phyloP scores from a whole-genome alignment of 2,329 filamentous ascomycete genomes.

The Hypomyces perniciosus region DNA sequence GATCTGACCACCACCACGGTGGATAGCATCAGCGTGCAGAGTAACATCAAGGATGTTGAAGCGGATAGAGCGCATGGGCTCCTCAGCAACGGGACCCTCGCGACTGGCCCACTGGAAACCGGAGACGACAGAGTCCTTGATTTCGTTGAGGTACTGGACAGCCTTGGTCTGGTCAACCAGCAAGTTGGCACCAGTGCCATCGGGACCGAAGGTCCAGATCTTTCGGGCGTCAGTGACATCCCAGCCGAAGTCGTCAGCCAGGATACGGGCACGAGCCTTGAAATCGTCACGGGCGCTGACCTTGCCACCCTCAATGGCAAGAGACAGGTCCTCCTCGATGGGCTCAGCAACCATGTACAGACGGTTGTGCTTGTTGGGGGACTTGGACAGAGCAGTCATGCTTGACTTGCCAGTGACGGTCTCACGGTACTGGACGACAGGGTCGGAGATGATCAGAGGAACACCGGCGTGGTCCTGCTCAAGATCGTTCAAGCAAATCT shows the following conservation, averaged over 20 bases:
- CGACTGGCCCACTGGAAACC: constrained; percentile 99
- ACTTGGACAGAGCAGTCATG: constrained; percentile 98
- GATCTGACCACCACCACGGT: constrained; percentile 98
- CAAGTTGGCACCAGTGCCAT: constrained; percentile 96
- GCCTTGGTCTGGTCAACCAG: constrained; percentile 99
- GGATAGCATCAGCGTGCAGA: constrained; percentile 98
- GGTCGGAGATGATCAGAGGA: constrained; percentile 94
- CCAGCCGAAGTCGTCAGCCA: constrained; percentile 97
- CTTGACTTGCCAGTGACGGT: constrained; percentile 77
- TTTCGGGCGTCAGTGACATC: constrained; percentile 99
- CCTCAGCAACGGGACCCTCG: constrained; percentile 95
- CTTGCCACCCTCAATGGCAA: constrained; percentile 87
- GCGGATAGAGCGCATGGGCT: constrained; percentile 94
- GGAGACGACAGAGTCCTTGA: constrained; percentile 99
- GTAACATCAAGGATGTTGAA: constrained; percentile 99
- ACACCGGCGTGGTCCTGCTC: constrained; percentile 99
- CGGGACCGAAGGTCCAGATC: constrained; percentile 99
- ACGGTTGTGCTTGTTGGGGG: constrained; percentile 99
- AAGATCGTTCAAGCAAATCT: constrained; percentile 99
- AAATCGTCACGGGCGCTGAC: constrained; percentile 95
- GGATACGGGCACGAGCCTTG: constrained; percentile 93
- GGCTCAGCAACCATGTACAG: constrained; percentile 92
- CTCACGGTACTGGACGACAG: constrained; percentile 98
- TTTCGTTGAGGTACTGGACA: constrained; percentile 99
- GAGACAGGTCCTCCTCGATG: constrained; percentile 83